Base-by-base conservation (phyloP, 164 flowering plant species). In the Sedum album region DNA sequence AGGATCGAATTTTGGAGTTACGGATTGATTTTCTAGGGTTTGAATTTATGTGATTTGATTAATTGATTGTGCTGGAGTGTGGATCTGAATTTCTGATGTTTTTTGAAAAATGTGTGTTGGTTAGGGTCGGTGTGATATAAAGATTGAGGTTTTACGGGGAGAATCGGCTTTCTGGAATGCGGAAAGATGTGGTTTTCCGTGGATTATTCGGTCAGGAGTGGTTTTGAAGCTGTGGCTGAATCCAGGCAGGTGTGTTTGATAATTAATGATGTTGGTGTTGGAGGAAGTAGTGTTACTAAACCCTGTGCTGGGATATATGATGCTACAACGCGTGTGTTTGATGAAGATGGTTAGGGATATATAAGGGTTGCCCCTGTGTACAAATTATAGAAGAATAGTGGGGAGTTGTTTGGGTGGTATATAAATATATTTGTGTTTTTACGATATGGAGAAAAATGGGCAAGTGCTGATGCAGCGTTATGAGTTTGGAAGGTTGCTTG, bases 401-500 rank as follows among this genome's bases (percentile, higher is more conserved):
- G 71, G 68, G 48, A 53, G 33, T 28, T 42, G 20, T 46, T 17
- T 48, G 4, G n/a, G n/a, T n/a, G n/a, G 18, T 48, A 48, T 48
- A 48, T n/a, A 48, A 18, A 48, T n/a, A 48, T 48, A 48, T 0
- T 17, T 6, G 46, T 18, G 21, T 18, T 48, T 48, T 48, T 48
- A 14, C 18, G n/a, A 11, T 46, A 78, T 82, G 87, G 83, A 79
- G 35, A 79, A 65, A 20, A 78, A 77, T 41, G 75, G 73, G 66
- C 74, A 68, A 35, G 71, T 82, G 57, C 53, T 84, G 79, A 80
- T 76, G 79, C 53, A 78, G 17, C 78, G 70, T 69, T 84, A 77
- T 70, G 86, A 84, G 3, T 21, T 82, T 10, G 88, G 88, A 61
- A 82, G 76, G 74, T 57, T 82, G 44, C 49, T 84, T 23, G 88